These are phyloP conservation scores for Gossypium davidsonii DNA, from an alignment of 441 rosid species.

Conservation along the genomic window DNA sequence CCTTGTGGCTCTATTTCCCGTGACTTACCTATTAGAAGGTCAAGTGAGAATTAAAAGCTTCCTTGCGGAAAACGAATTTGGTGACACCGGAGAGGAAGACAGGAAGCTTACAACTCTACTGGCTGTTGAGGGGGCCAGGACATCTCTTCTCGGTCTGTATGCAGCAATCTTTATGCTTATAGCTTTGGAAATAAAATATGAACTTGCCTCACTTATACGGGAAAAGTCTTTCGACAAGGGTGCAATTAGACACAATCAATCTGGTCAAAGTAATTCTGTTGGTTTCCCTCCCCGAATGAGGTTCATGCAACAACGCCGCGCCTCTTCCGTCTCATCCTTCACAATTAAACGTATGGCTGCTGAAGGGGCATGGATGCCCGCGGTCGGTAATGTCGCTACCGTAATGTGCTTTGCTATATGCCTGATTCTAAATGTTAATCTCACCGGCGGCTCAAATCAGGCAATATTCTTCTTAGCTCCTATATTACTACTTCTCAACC, in stretches of 20 bases:
- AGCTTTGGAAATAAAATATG: slow-evolving; percentile 86
- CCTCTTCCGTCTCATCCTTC: slow-evolving; percentile 60
- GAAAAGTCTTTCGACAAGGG: slow-evolving; percentile 75
- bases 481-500: slow-evolving; percentile 85
- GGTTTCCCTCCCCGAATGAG: slow-evolving; percentile 71
- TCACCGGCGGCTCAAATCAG: slow-evolving; percentile 86
- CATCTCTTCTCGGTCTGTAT: slow-evolving; percentile 91
- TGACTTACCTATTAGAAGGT: slow-evolving; percentile 90
- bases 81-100: slow-evolving; percentile 64
- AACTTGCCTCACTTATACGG: slow-evolving; percentile 83
- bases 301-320: slow-evolving; percentile 89
- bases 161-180: slow-evolving; percentile 96
- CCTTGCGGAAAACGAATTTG: slow-evolving; percentile 42
- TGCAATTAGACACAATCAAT: slow-evolving; percentile 49
- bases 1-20: slow-evolving; percentile 91
- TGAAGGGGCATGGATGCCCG: slow-evolving; percentile 99
- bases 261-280: slow-evolving; percentile 41
- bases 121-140: slow-evolving; percentile 97
- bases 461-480: slow-evolving; percentile 97
- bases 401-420: slow-evolving; percentile 93
- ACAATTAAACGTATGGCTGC: slow-evolving; percentile 88
- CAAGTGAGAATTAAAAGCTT: slow-evolving; percentile 79
- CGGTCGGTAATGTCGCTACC: slow-evolving; percentile 89
- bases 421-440: slow-evolving; percentile 73
- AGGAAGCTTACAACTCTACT: slow-evolving; percentile 63